Percentiles rank a stretch among this genome's conserved stretches.
Evolutionary conservation across 129 eudicot genomes (phyloP).

Genomic region (Escallonia rubra): DNA sequence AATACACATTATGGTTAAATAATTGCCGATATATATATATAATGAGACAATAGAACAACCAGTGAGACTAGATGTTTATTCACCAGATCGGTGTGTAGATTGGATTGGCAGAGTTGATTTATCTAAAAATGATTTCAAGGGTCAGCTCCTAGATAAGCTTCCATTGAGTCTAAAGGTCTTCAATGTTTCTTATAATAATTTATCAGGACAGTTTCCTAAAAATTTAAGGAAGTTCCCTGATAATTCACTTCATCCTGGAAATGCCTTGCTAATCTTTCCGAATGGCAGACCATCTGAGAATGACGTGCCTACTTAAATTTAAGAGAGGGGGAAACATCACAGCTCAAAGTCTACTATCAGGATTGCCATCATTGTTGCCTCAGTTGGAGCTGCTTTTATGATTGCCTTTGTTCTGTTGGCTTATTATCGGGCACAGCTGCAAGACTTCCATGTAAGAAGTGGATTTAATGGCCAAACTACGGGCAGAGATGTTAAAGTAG

Average conservation of each 20-base stretch:
- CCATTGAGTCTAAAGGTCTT: slow-evolving; percentile 46
- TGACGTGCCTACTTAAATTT: slow-evolving; percentile 18
- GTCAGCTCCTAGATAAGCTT: slow-evolving; percentile 62
- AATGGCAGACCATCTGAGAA: slow-evolving; percentile 12
- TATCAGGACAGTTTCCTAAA: slow-evolving; percentile 62
- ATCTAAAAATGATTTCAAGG: slow-evolving; percentile 61
- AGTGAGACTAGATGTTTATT: no score
- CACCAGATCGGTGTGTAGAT: no score
- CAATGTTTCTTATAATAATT: slow-evolving; percentile 57
- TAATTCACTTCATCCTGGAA: slow-evolving; percentile 78
- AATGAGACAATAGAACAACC: no score
- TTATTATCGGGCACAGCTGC: slow-evolving; percentile 62
- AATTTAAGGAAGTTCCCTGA: slow-evolving; percentile 54
- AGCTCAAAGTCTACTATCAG: slow-evolving; percentile 49
- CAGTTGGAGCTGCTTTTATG: slow-evolving; percentile 78
- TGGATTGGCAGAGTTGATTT: no score
- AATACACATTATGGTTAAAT: no score
- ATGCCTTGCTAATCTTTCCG: slow-evolving; percentile 36
- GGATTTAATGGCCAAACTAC: slow-evolving; percentile 52
- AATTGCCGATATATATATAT: no score
- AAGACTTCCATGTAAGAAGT: slow-evolving; percentile 49
- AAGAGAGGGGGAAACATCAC: slow-evolving; percentile 18
- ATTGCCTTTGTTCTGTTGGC: slow-evolving; percentile 68
- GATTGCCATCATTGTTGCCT: slow-evolving; percentile 78
- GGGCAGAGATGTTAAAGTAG: slow-evolving; percentile 53